Conservation (phyloP, 2,329 filamentous ascomycete genomes). For the Neofusicoccum sp. region DNA sequence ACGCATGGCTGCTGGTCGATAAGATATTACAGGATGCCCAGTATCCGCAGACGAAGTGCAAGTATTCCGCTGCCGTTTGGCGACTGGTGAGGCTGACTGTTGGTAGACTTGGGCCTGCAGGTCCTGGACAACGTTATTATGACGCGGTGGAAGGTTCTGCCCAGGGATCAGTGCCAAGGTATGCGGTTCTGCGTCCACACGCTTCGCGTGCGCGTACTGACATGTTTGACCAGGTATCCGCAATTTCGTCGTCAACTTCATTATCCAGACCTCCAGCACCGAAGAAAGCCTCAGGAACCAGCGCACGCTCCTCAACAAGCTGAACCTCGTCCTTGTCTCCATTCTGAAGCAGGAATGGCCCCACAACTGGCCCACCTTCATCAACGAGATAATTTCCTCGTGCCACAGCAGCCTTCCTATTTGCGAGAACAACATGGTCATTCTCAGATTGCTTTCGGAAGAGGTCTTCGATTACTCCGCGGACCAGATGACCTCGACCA, state of each 20-base stretch:
- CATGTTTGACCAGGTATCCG: slow-evolving; percentile 69
- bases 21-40: slow-evolving; percentile 92
- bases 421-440: slow-evolving; percentile 99
- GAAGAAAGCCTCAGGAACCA: slow-evolving; percentile 84
- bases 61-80: slow-evolving; percentile 36
- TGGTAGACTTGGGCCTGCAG: slow-evolving; percentile 82
- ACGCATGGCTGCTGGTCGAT: slow-evolving; percentile 96
- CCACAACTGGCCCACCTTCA: slow-evolving; percentile 99
- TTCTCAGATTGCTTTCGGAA: slow-evolving; percentile 89
- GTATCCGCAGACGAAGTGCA: slow-evolving; percentile 96
- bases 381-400: slow-evolving; percentile 98
- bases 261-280: slow-evolving; percentile 86
- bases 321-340: slow-evolving; percentile 95
- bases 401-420: slow-evolving; percentile 94
- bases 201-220: slow-evolving; percentile 22
- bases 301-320: slow-evolving; percentile 91
- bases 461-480: slow-evolving; percentile 99
- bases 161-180: slow-evolving; percentile 94
- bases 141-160: slow-evolving; percentile 98
- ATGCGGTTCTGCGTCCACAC: slow-evolving; percentile 27
- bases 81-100: slow-evolving; percentile 22
- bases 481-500: slow-evolving; percentile 98
- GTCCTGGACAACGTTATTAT: slow-evolving; percentile 97
- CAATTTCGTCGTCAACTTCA: slow-evolving; percentile 98
- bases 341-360: slow-evolving; percentile 99